Evolutionary conservation across 441 rosid species (phyloP).

Genomic region (Corymbia citriodora): DNA sequence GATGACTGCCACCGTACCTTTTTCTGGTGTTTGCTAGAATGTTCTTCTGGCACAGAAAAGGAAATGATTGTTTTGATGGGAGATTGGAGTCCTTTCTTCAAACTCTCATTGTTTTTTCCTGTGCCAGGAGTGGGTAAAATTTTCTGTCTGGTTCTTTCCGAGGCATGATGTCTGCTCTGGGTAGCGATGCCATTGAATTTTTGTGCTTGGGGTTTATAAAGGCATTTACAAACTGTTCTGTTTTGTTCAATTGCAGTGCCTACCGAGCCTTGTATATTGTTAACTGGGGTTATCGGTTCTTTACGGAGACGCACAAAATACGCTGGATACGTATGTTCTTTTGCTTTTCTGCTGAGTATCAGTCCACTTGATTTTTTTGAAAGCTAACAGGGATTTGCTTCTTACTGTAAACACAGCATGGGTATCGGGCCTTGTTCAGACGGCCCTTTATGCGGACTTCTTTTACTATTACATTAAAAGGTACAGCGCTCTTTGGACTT

Average conservation of each 20-base stretch:
- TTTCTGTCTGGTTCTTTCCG: not conserved
- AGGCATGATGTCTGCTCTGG: not conserved
- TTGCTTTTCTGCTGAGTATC: not conserved
- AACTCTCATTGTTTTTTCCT: not conserved
- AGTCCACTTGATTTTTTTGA: not conserved
- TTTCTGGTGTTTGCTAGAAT: not conserved
- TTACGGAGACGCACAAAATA: slow-evolving; percentile 11
- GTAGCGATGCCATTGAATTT: not conserved
- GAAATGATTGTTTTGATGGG: not conserved
- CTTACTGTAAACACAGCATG: slow-evolving; percentile 25
- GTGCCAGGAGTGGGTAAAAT: not conserved
- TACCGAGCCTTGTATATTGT: slow-evolving; percentile 36
- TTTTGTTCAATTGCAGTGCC: slow-evolving; percentile 14
- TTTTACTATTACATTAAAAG: slow-evolving; percentile 37
- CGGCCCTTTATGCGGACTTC: slow-evolving; percentile 38
- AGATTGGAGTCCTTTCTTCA: not conserved
- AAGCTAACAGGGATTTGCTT: not conserved
- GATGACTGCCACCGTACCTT: not conserved
- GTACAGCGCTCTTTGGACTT: slow-evolving; percentile 4
- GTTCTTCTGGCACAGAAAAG: not conserved
- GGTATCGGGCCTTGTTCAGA: slow-evolving; percentile 34
- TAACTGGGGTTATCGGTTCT: slow-evolving; percentile 42
- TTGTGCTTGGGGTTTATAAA: not conserved
- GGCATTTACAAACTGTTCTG: not conserved
- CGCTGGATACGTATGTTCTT: slow-evolving; percentile 36